Conservation (phyloP, 2,329 filamentous ascomycete species). For the Aschersonia sp. region DNA sequence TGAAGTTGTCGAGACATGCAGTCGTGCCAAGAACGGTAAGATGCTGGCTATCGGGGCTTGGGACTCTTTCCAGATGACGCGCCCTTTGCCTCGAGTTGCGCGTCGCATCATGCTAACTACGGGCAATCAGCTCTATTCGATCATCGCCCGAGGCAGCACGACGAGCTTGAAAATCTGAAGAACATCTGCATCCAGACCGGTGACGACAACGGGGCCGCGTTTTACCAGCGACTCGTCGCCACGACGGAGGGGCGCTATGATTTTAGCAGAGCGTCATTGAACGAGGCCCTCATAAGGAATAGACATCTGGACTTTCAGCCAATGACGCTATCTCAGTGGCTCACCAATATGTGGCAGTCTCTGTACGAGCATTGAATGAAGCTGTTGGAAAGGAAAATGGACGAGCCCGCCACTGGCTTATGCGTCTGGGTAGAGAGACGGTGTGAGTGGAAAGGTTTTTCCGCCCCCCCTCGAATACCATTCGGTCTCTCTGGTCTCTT, state of each 20-base stretch:
- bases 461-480: too few relatives aligned
- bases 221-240: constrained; percentile 48
- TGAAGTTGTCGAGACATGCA: constrained; percentile 38
- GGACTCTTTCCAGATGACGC: too few relatives aligned
- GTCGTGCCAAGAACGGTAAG: constrained; percentile 32
- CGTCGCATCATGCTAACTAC: constrained; percentile 7
- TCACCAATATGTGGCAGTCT: constrained; percentile 16
- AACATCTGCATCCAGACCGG: constrained; percentile 29
- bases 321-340: constrained; percentile 38
- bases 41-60: neutral
- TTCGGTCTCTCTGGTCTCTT: too few relatives aligned
- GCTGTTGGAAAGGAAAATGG: neutral
- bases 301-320: constrained; percentile 29
- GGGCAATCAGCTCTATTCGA: constrained; percentile 21
- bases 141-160: constrained; percentile 21
- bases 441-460: too few relatives aligned
- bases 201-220: constrained; percentile 32
- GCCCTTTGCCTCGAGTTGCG: neutral
- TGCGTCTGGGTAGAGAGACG: too few relatives aligned
- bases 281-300: constrained; percentile 26
- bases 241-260: constrained; percentile 56
- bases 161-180: constrained; percentile 25
- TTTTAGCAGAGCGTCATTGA: constrained; percentile 45
- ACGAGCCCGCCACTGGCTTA: neutral
- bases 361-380: neutral